phyloP scores from a whole-genome alignment of 2,329 filamentous ascomycete species.

The Fusarium sp. region DNA sequence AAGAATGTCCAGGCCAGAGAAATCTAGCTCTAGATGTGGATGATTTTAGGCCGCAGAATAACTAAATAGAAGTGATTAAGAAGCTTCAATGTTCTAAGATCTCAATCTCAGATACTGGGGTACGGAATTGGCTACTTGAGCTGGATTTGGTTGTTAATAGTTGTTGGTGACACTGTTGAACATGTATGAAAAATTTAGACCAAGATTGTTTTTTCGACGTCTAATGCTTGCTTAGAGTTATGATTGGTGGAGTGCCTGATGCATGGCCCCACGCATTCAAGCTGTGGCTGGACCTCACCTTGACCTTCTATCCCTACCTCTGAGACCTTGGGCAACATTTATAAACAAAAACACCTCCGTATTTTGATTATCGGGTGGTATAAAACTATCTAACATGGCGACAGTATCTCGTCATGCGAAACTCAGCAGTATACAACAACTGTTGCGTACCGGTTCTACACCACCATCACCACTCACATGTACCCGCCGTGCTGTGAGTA shows the following conservation, averaged over 20 bases:
- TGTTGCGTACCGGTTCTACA: constrained; percentile 19
- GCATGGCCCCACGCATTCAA: constrained; percentile 5
- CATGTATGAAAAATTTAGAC: constrained; percentile 34
- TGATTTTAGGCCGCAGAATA: neutral
- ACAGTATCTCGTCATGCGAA: constrained; percentile 19
- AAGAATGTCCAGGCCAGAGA: constrained; percentile 9
- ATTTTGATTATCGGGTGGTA: neutral
- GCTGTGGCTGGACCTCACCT: constrained; percentile 34
- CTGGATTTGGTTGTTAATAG: constrained; percentile 15
- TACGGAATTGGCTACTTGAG: constrained; percentile 2
- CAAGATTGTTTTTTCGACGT: constrained; percentile 39
- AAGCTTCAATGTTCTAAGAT: no score
- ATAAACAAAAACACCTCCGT: neutral
- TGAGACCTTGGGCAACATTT: neutral
- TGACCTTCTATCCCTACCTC: neutral
- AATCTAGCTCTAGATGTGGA: neutral
- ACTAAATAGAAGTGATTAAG: neutral
- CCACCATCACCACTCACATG: neutral
- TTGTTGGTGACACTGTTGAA: constrained; percentile 34
- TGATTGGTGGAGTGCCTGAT: constrained; percentile 37
- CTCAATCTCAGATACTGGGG: neutral
- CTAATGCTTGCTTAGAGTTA: constrained; percentile 12
- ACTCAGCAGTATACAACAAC: constrained; percentile 10
- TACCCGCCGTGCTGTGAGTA: constrained; percentile 2
- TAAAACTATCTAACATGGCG: neutral